Base-by-base conservation (phyloP, 2,329 filamentous ascomycete species). In the Alternaria viburni region DNA sequence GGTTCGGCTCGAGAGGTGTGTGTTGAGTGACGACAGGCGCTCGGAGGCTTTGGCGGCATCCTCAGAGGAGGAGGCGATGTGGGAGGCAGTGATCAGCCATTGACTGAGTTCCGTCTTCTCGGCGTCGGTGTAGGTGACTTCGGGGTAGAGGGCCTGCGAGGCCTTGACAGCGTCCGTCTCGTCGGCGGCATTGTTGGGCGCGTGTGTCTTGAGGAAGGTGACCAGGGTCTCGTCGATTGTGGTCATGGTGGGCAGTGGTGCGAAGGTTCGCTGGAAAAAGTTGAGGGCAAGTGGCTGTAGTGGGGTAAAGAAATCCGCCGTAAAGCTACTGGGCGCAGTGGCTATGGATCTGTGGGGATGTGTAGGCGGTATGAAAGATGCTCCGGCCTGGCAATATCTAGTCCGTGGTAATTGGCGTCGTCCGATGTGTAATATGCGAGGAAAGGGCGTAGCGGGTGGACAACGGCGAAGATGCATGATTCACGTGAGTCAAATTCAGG, bases 41-140 rank as follows among this genome's bases (percentile, higher is more conserved):
- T 89, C 86, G 28, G 87, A 81, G 11, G 84, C 80, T 66, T 87
- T 86, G 13, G 82, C 79, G 54, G 85, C 81, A 66, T 91, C 87
- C 73, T 89, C 85, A 62, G 87, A 61, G 30, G 86, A 78, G 32
- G 84, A 81, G 75, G 88, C 87, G 76, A 96, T 87, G 69, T 91
- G 89, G 65, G 90, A 87, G 45, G 92, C 89, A 49, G 91, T 92
- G 76, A 89, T 90, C 77, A 95, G 86, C 94, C 94, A 97, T 85
- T 96, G 91, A 81, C 91, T 89, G 80, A 97, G 91, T 83, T 97
- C 93, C 17, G 91, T 88, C 83, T 94, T 90, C 83, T 98, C 94
- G 69, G 89, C 87, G 73, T 90, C 85, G 67, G 88, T 89, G 84
- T 96, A 97, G 73, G 87, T 89, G 77, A 88, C 86, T 67, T 86